phyloP scores from a whole-genome alignment of 1,139 yeast genomes.

The Taphrina sp. region DNA sequence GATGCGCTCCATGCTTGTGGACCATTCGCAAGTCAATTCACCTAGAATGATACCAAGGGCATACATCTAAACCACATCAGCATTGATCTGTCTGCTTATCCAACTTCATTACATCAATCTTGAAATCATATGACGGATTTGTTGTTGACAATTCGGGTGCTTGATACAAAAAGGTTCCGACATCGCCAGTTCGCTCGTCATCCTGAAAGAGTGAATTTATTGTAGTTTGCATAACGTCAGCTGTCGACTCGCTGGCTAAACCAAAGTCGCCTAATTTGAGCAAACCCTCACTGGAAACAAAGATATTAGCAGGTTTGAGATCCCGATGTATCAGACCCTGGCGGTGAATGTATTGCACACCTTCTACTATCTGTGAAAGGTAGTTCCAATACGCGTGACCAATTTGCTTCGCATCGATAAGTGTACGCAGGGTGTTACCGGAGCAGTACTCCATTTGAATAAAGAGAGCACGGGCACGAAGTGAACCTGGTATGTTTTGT shows the following conservation, averaged over 20 bases:
- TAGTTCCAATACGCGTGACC: slow-evolving; percentile 83
- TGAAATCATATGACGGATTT: slow-evolving; percentile 16
- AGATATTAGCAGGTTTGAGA: slow-evolving; percentile 91
- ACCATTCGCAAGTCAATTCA: slow-evolving; percentile 82
- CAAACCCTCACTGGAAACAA: slow-evolving; percentile 84
- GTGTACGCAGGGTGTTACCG: slow-evolving; percentile 78
- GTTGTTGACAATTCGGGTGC: slow-evolving; percentile 62
- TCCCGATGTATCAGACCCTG: slow-evolving; percentile 96
- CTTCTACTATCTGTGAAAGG: slow-evolving; percentile 84
- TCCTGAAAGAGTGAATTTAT: slow-evolving; percentile 48
- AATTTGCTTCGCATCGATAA: slow-evolving; percentile 78
- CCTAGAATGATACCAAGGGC: slow-evolving; percentile 91
- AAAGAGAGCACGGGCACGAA: slow-evolving; percentile 56
- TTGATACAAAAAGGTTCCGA: slow-evolving; percentile 89
- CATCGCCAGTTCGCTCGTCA: slow-evolving; percentile 46
- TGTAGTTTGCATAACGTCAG: slow-evolving; percentile 2
- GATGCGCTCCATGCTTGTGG: slow-evolving; percentile 91
- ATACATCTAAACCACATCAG: slow-evolving; percentile 45
- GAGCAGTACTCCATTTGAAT: slow-evolving; percentile 99
- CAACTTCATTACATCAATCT: slow-evolving; percentile 62
- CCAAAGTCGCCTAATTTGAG: slow-evolving; percentile 97
- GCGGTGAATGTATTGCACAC: slow-evolving; percentile 82
- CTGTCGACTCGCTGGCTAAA: slow-evolving; percentile 55
- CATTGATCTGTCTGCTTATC: not conserved
- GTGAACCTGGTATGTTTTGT: not conserved